These are phyloP conservation scores for Saccharomyces hybrid DNA, from an alignment of 1,139 yeast species.

Conservation along the genomic window DNA sequence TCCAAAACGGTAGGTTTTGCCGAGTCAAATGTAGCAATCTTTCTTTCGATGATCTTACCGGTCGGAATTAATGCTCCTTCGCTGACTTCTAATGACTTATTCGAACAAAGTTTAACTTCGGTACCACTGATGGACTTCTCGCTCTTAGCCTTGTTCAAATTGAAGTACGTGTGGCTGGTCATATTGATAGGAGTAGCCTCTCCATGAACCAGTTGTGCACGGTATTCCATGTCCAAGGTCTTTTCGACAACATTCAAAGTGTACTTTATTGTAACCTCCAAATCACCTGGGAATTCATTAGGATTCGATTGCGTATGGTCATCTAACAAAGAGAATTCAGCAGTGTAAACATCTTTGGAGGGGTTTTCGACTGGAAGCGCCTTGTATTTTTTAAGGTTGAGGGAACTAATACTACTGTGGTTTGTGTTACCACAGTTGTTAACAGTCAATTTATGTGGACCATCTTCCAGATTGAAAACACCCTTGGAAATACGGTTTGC, in stretches of 20 bases:
- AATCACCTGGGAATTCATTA: conserved; percentile 9
- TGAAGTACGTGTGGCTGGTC: background rate
- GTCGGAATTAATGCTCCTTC: conserved; percentile 41
- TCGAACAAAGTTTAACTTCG: conserved; percentile 24
- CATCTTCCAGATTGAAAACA: conserved; percentile 37
- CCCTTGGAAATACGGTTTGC: conserved; percentile 53
- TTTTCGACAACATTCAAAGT: conserved; percentile 20
- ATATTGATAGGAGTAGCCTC: background rate
- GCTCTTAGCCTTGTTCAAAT: conserved; percentile 11
- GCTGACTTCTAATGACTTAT: conserved; percentile 33
- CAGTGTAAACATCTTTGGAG: background rate
- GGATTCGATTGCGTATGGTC: background rate
- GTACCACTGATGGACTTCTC: conserved; percentile 18
- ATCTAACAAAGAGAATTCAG: background rate
- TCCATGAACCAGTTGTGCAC: conserved; percentile 27
- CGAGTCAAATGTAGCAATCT: conserved; percentile 2
- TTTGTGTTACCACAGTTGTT: conserved; percentile 38
- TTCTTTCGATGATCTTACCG: conserved; percentile 36
- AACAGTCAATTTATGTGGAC: conserved; percentile 36
- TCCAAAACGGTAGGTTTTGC: background rate
- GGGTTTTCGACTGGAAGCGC: conserved; percentile 34
- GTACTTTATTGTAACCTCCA: conserved; percentile 8
- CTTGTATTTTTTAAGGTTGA: conserved; percentile 40
- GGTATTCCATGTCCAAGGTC: conserved; percentile 39
- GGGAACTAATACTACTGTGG: conserved; percentile 48